Base-by-base conservation (phyloP, 2,329 filamentous ascomycete species). In the Drechmeria coniospora region DNA sequence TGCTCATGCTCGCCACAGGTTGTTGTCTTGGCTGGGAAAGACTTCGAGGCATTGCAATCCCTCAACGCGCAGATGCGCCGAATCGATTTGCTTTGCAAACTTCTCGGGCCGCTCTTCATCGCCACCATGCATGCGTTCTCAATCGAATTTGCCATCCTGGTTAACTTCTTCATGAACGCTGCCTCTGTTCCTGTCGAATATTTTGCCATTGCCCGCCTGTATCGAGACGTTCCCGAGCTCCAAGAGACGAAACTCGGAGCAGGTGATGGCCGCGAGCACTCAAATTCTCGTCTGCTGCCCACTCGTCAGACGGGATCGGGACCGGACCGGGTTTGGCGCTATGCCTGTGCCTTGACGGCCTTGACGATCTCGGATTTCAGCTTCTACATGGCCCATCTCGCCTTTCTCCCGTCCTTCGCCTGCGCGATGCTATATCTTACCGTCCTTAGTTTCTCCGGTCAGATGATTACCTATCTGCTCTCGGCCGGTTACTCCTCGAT, bases 391-490 rank as follows among this genome's bases (percentile, higher is more conserved):
- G 40, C 45, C 3, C 69, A 76, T 34, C 53, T 50, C 0, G 70
- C 64, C 1, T 67, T 77, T 35, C 50, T 74, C 1, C 64, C 74
- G 0, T 79, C 73, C 0, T 57, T 79, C 27, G 55, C 72, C 0
- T 52, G 66, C 0, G 57, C 68, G 0, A 46, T 78, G 0, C 61
- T 77, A 2, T 77, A 77, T 41, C 54, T 77, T 26, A 78, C 68
- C 0, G 68, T 73, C 0, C 50, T 74, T 3, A 62, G 57, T 6
- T 72, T 74, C 37, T 54, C 56, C 1, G 69, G 68, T 1, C 72
- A 74, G 39, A 75, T 77, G 68, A 56, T 74, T 29, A 74, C 73
- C 1, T 78, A 69, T 37, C 58, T 79, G 2, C 49, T 75, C 5
- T 58, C 66, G 0, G 45, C 57, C 4, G 66, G 66, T 14, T 65